Base-by-base conservation (phyloP, 345 rosid genomes). In the Viola odorata region DNA sequence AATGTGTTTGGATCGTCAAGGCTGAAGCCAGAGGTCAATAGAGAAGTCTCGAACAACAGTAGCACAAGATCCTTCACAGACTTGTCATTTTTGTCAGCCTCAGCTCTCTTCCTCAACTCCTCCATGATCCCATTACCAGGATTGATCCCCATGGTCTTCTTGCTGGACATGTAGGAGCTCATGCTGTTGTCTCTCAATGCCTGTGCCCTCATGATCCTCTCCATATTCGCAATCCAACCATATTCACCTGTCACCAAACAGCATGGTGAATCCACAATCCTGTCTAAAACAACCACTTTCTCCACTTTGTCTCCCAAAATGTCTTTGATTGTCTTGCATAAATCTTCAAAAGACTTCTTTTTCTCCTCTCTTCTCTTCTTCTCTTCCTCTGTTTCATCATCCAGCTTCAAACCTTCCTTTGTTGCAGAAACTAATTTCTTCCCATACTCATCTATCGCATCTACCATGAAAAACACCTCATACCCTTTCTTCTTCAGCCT, bases 201-300 rank as follows among this genome's bases (percentile, higher is more conserved):
- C 63, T 91, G 94, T 0, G 97, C 97, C 73, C 84, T 91, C 96
- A 91, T 91, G 8, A 91, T 88, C 70, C 96, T 84, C 55, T 91
- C 97, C 97, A 91, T 91, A 48, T 91, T 91, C 0, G 97, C 97
- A 0, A 80, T 84, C 97, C 97, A 91, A 0, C 96, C 96, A 5
- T 91, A 91, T 42, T 91, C 97, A 11, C 94, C 97, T 0, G 97
- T 91, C 32, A 91, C 97, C 50, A 91, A 70, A 48, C 96, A 91
- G 67, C 97, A 91, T 0, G 97, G 94, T 0, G 96, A 91, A 57
- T 91, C 91, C 1, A 91, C 94, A 14, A 91, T 88, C 53, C 96
- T 71, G 58, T 91, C 94, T 0, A 96, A 90, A 2, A 90, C 89
- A 0, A 90, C 89, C 4, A 90, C 90, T 50, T 90, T 90, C 61